Base-by-base conservation (phyloP, 495 filamentous ascomycete genomes). In the Daldinia caldariorum region DNA sequence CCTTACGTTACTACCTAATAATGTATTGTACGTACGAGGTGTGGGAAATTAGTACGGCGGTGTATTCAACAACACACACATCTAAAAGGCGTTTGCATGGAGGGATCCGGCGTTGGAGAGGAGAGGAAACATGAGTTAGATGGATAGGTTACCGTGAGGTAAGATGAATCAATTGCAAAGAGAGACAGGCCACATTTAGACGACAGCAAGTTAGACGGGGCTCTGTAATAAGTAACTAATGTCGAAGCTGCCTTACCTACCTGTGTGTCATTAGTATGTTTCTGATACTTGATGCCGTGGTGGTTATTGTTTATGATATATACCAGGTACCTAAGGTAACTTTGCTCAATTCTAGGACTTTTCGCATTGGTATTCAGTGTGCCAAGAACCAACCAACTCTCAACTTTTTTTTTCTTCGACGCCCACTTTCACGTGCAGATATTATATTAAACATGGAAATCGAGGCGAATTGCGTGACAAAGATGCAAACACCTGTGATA, bases 61-160 rank as follows among this genome's bases (percentile, higher is more conserved):
- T 22, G 18, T 47, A 22, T 47, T 22, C 43, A 13, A 18, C 9
- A 6, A 47, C 43, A 22, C 43, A 47, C 26, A 26, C 26, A 47
- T 13, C 43, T 47, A 47, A 9, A 47, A 47, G 43, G 43, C 43
- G 43, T 47, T 47, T 47, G 43, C 43, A 47, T 47, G 43, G 43
- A 16, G 43, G 43, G 43, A 47, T 47, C 20, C 12, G 43, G 43
- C 43, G 43, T 47, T 47, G 43, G 43, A 47, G 18, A 47, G 20
- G 43, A 18, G 18, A 47, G 20, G 16, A 18, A 47, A 16, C 18
- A 20, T 18, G 20, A 47, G 43, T 16, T 47, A 2, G 43, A 12
- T 22, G 43, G 43, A 20, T 26, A 26, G 26, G 26, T 47, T 47
- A 7, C 22, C 9, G 9, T 12, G 16, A 47, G 10, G 9, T 22